These are phyloP conservation scores for Anthoceros angustus DNA, from an alignment of 225 moss, liverwort and hornwort genomes.

Conservation along the genomic window DNA sequence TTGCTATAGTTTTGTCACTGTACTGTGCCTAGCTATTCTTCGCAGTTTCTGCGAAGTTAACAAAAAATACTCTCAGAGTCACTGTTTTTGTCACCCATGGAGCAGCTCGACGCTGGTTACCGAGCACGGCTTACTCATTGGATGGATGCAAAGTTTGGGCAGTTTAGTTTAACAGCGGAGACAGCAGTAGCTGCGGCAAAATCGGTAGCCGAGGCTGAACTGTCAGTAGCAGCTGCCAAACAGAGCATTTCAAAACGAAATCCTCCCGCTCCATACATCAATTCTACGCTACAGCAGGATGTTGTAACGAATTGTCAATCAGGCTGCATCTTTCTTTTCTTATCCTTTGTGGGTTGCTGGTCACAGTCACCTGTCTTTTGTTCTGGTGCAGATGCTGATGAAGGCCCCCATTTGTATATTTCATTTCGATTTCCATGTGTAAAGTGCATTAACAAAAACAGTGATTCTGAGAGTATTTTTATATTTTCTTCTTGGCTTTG, in stretches of 20 bases:
- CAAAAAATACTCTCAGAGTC: no score
- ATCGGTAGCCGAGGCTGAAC: constrained; percentile 29
- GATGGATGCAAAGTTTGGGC: constrained; percentile 49
- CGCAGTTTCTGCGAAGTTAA: no score
- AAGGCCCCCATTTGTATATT: not conserved
- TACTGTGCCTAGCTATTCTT: no score
- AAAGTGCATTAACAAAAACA: no score
- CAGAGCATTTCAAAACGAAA: constrained; percentile 45
- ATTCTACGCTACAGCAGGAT: constrained; percentile 88
- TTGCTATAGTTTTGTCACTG: no score
- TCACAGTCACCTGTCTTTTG: no score
- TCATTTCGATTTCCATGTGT: not conserved
- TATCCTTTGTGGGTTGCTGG: not conserved
- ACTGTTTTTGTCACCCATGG: no score
- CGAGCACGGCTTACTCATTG: constrained; percentile 57
- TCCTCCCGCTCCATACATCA: constrained; percentile 70
- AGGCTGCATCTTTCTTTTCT: not conserved
- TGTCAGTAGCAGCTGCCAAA: constrained; percentile 51
- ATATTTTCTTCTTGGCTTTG: not conserved
- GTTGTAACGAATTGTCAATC: constrained; percentile 51
- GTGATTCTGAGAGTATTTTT: no score
- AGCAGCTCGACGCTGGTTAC: no score
- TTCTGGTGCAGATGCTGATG: not conserved
- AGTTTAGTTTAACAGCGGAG: constrained; percentile 53
- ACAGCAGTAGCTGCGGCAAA: constrained; percentile 29